Base-by-base conservation (phyloP, 2,329 filamentous ascomycete genomes). In the Plectosphaerella cucumerina region DNA sequence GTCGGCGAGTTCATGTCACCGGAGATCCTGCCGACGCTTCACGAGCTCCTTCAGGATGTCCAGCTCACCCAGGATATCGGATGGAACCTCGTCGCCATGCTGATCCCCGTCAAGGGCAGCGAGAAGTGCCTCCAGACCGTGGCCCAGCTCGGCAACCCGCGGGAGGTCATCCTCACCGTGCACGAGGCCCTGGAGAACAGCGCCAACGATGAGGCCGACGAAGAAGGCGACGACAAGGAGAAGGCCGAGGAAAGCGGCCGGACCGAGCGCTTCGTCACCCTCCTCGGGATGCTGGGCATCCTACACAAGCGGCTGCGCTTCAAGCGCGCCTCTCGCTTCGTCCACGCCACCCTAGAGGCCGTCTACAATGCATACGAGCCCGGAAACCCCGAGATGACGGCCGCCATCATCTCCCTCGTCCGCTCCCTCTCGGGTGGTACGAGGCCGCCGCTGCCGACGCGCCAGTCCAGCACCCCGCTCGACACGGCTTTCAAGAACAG, bases 111-210 rank as follows among this genome's bases (percentile, higher is more conserved):
- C 5, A 76, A 87, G 1, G 82, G 78, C 12, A 86, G 85, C n/a
- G 84, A 87, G 58, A 68, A 76, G 44, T 91, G 89, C 62, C 74
- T 93, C 15, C 81, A 86, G 63, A 87, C 85, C 26, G 84, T 93
- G 48, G 89, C 89, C 31, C 80, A 85, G 21, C 75, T 90, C 37
- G 89, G 89, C 47, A 94, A 93, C 63, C 89, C 89, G 1, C 77
- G 89, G 47, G 89, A 94, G 67, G 87, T 91, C 44, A 86, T 93
- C 53, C 74, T 94, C 59, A 92, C 92, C 64, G 83, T 90, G 26
- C 85, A 89, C 22, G 88, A 92, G 65, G 81, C 82, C 14, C 72
- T 94, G 54, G 81, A 87, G 48, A 76, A 81, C 44, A 65, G 69
- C 5, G 65, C 68, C 42, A 62, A 65, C 35, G 70, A 74, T n/a